A percentile compares a stretch with the other conserved stretches of the same genome.
phyloP scores from a whole-genome alignment of 495 filamentous ascomycete genomes.

The Immersiella caudata region DNA sequence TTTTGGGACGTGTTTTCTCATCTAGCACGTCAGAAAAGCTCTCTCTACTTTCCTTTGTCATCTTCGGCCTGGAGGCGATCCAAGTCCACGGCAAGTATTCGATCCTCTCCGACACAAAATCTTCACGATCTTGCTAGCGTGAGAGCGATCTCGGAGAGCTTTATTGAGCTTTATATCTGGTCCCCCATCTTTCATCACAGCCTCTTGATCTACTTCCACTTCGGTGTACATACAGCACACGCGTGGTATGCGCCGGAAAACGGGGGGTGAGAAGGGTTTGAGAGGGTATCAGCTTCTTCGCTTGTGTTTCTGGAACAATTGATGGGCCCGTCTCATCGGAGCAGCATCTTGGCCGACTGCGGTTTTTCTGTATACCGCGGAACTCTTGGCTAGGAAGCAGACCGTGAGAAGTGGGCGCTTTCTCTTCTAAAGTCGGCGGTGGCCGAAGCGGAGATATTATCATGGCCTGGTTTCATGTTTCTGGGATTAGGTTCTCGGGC shows the following conservation, averaged over 20 bases:
- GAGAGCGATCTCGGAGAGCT: background rate
- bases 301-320: background rate
- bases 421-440: background rate
- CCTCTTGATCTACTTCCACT: background rate
- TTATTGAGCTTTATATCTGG: background rate
- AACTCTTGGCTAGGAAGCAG: background rate
- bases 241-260: background rate
- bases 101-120: background rate
- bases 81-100: background rate
- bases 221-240: constrained; percentile 11
- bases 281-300: background rate
- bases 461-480: background rate
- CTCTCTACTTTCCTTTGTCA: constrained; percentile 8
- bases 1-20: constrained; percentile 12
- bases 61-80: background rate
- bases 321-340: background rate
- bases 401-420: background rate
- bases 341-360: background rate
- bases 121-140: background rate
- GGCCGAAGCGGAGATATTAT: background rate
- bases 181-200: background rate
- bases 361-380: background rate
- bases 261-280: background rate
- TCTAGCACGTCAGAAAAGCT: background rate
- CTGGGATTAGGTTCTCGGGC: constrained; percentile 6